Evolutionary conservation across 768 basidiomycete genomes (phyloP).

Genomic region (Auriculariales sp.): DNA sequence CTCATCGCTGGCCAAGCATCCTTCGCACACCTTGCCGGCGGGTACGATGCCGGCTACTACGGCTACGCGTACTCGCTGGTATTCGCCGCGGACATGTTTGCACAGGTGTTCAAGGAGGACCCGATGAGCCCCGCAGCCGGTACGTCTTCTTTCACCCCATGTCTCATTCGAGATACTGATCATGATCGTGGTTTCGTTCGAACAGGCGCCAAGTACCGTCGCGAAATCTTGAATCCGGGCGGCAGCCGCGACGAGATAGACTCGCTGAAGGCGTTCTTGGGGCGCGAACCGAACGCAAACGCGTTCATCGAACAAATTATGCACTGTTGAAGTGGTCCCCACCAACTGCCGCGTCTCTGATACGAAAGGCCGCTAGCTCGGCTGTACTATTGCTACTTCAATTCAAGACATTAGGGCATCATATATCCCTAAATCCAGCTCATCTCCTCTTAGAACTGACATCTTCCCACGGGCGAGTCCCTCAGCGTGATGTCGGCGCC

Average conservation of each 20-base stretch:
- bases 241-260: slow-evolving; percentile 71
- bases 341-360: no score
- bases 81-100: slow-evolving; percentile 45
- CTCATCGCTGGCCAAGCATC: slow-evolving; percentile 54
- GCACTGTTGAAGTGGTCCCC: no score
- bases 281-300: slow-evolving; percentile 2
- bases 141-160: neutral
- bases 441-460: no score
- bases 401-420: no score
- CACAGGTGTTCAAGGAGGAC: slow-evolving; percentile 68
- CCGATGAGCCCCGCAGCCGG: slow-evolving; percentile 54
- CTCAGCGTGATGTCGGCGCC: no score
- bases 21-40: slow-evolving; percentile 67
- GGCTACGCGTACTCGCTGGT: slow-evolving; percentile 63
- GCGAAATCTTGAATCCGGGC: slow-evolving; percentile 59
- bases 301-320: neutral
- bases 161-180: neutral
- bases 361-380: no score
- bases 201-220: slow-evolving; percentile 46
- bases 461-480: no score
- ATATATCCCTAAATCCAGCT: no score
- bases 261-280: slow-evolving; percentile 43
- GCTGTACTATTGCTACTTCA: no score
- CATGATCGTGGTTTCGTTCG: neutral
- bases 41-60: slow-evolving; percentile 60